A percentile compares a stretch with the other conserved stretches of the same genome.
These are phyloP conservation scores for Agaricus bisporus DNA, from an alignment of 768 basidiomycete genomes.

Conservation along the genomic window DNA sequence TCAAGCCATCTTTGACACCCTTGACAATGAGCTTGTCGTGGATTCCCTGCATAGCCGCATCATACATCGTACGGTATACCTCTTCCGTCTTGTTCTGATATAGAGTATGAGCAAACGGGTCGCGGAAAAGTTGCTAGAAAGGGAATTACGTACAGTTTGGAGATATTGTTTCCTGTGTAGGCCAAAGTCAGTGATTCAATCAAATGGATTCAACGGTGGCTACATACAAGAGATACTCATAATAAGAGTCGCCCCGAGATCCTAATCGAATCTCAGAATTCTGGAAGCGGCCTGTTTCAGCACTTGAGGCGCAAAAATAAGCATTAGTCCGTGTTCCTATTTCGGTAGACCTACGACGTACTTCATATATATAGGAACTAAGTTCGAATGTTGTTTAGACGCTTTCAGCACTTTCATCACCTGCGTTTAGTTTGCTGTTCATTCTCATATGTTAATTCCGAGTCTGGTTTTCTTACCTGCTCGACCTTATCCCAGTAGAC, in stretches of 20 bases:
- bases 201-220: background rate
- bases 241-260: constrained; percentile 92
- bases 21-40: constrained; percentile 65
- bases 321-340: background rate
- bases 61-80: constrained; percentile 87
- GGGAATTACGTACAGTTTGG: constrained; percentile 53
- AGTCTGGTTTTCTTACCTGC: constrained; percentile 33
- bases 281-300: constrained; percentile 39
- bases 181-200: background rate
- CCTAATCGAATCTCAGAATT: constrained; percentile 81
- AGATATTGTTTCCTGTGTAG: constrained; percentile 66
- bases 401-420: constrained; percentile 66
- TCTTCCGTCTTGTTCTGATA: constrained; percentile 64
- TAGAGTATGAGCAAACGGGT: background rate
- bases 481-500: constrained; percentile 84
- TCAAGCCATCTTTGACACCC: constrained; percentile 49
- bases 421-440: constrained; percentile 17
- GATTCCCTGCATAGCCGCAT: constrained; percentile 76
- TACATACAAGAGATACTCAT: constrained; percentile 79
- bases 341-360: constrained; percentile 22
- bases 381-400: constrained; percentile 54
- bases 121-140: background rate
- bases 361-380: constrained; percentile 85
- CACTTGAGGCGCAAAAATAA: background rate
- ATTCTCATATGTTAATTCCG: background rate